Evolutionary conservation across 2,329 filamentous ascomycete genomes (phyloP).

Genomic region (Septoria linicola): DNA sequence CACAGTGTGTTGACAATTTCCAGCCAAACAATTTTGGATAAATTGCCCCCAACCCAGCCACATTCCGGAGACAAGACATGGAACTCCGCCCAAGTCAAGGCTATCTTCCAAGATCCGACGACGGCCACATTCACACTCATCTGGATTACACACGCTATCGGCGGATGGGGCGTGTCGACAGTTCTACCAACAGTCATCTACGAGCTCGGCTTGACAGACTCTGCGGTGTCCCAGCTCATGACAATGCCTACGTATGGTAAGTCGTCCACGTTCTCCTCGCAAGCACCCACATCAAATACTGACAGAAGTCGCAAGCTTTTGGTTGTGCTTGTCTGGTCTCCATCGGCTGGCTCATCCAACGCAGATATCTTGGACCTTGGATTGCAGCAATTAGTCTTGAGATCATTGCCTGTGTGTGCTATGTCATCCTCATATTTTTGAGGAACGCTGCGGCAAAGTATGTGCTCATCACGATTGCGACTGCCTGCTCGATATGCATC

Average conservation of each 20-base stretch:
- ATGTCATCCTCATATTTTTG: constrained; percentile 43
- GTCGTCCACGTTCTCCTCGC: too few relatives aligned
- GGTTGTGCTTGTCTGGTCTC: constrained; percentile 23
- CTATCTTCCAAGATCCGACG: constrained; percentile 24
- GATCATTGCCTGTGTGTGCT: constrained; percentile 40
- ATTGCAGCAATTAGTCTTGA: constrained; percentile 33
- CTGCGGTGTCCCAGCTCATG: constrained; percentile 44
- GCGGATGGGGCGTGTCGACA: constrained; percentile 43
- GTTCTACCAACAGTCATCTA: constrained; percentile 44
- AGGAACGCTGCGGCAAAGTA: constrained; percentile 40
- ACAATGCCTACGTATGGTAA: constrained; percentile 34
- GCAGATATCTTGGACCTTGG: constrained; percentile 21
- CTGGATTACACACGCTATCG: constrained; percentile 32
- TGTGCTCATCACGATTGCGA: constrained; percentile 44
- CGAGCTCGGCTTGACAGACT: constrained; percentile 45
- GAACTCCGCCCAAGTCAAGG: constrained; percentile 23
- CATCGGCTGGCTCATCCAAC: constrained; percentile 26
- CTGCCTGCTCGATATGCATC: constrained; percentile 42
- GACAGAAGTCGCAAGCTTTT: constrained; percentile 23
- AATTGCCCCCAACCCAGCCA: constrained; percentile 26
- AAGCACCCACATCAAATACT: too few relatives aligned
- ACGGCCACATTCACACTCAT: constrained; percentile 26
- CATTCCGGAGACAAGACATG: constrained; percentile 25
- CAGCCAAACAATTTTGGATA: constrained; percentile 15
- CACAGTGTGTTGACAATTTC: too few relatives aligned